Conservation (phyloP, 2,329 filamentous ascomycete genomes). For the Paraconiothyrium brasiliense region DNA sequence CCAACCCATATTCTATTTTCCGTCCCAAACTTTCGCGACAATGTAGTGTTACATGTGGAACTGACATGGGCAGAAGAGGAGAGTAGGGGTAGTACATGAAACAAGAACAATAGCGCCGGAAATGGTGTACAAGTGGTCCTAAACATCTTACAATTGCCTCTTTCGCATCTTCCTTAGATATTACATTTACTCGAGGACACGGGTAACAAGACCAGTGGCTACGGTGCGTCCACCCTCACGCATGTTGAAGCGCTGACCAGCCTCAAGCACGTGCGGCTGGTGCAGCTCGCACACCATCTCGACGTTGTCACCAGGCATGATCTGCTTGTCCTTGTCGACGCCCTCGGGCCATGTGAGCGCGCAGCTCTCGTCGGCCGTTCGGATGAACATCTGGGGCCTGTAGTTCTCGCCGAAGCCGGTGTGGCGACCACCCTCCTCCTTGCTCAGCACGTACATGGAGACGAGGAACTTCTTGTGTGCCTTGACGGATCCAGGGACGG, state of each 20-base stretch:
- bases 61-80: constrained; percentile 18
- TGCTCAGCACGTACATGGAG: constrained; percentile 95
- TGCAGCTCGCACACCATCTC: constrained; percentile 93
- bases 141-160: constrained; percentile 16
- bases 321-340: constrained; percentile 80
- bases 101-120: constrained; percentile 18
- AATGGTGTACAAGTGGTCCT: constrained; percentile 20
- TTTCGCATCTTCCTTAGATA: not conserved
- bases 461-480: constrained; percentile 91
- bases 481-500: constrained; percentile 83
- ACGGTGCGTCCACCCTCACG: constrained; percentile 85
- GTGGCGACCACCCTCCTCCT: constrained; percentile 98
- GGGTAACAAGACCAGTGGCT: constrained; percentile 52
- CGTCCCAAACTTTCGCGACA: constrained; percentile 7
- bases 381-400: constrained; percentile 94
- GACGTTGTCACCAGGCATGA: constrained; percentile 98
- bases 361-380: constrained; percentile 82
- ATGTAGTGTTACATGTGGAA: constrained; percentile 14
- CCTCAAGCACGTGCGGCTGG: constrained; percentile 86
- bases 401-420: constrained; percentile 97
- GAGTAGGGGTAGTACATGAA: constrained; percentile 19
- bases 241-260: constrained; percentile 96
- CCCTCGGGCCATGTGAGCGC: constrained; percentile 88
- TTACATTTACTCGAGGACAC: constrained; percentile 44
- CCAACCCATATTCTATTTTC: constrained; percentile 20